Evolutionary conservation across 345 rosid species (phyloP), one percentile per base, ranked within the genome.

Genomic region (Gossypioides kirkii): DNA sequence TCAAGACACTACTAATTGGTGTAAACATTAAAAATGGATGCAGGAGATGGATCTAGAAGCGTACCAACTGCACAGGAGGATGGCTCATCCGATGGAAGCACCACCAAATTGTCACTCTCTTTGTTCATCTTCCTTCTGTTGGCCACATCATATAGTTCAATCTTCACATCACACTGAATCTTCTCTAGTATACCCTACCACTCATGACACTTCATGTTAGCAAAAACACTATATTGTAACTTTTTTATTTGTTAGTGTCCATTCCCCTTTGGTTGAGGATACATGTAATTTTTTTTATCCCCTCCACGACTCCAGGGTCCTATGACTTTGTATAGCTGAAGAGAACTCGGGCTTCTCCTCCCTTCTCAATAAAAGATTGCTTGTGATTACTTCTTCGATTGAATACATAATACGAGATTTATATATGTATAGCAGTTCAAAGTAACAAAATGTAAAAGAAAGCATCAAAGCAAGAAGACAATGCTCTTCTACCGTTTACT

Each of bases 31-130:
- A 46, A n/a, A 71, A 71, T 66, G 71, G 76, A 28, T 74, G 80
- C 71, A 86, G 88, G 89, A 79, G 72, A 76, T 42, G 89, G 91
- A 81, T 91, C 97, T 2, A 88, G 82, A 82, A 83, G 82, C 0
- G 80, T 82, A 80, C 97, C 97, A 7, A 84, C 86, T 62, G 84
- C 88, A 10, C 80, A 85, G 66, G 85, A 74, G 75, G 78, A 58
- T 22, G 85, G 89, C 38, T 67, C 86, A 69, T 89, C 97, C 6
- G 45, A 61, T 63, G 93, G 87, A 74, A 87, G 82, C 90, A 83
- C 84, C 71, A 75, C 72, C 81, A 84, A 77, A 75, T 69, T 87
- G 72, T 83, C 98, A 14, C 72, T 83, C 74, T 80, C 89, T 50
- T 76, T 87, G 77, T 80, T 87, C 55, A 56, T 75, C 66, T 73